Evolutionary conservation across 257 asterid species (phyloP).

Genomic region (Leptodermis oblonga): DNA sequence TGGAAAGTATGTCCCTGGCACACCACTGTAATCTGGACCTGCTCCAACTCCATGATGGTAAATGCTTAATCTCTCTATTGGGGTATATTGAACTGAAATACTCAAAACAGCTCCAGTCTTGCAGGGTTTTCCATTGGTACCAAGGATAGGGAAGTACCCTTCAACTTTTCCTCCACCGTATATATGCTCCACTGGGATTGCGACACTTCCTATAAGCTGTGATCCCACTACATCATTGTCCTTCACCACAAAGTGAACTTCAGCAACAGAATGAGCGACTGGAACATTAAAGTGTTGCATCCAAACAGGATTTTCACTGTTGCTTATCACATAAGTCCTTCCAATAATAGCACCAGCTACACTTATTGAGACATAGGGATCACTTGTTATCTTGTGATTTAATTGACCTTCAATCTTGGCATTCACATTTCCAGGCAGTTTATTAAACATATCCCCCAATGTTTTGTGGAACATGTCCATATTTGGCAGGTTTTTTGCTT

Average conservation of each 20-base stretch:
- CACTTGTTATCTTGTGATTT: conserved; percentile 77
- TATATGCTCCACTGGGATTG: conserved; percentile 78
- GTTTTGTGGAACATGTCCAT: conserved; percentile 99
- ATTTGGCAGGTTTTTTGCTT: conserved; percentile 96
- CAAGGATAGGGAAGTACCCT: conserved; percentile 74
- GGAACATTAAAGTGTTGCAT: conserved; percentile 79
- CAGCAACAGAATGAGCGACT: conserved; percentile 84
- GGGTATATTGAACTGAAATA: conserved; percentile 59
- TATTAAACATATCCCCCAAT: conserved; percentile 77
- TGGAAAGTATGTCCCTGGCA: conserved; percentile 90
- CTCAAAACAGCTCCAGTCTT: conserved; percentile 84
- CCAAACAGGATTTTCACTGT: conserved; percentile 88
- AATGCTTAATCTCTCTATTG: conserved; percentile 66
- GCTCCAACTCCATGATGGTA: conserved; percentile 85
- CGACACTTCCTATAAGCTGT: conserved; percentile 81
- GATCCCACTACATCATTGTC: conserved; percentile 90
- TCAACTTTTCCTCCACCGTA: conserved; percentile 62
- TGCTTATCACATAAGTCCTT: conserved; percentile 82
- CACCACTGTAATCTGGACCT: conserved; percentile 80
- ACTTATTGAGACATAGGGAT: conserved; percentile 75
- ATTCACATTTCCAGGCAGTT: conserved; percentile 65
- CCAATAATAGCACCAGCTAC: conserved; percentile 70
- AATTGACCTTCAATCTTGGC: conserved; percentile 78
- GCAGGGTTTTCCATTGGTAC: conserved; percentile 69
- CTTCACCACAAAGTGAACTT: conserved; percentile 80